These are phyloP conservation scores for Alternaria sp. DNA, from an alignment of 2,329 filamentous ascomycete species.

Conservation along the genomic window DNA sequence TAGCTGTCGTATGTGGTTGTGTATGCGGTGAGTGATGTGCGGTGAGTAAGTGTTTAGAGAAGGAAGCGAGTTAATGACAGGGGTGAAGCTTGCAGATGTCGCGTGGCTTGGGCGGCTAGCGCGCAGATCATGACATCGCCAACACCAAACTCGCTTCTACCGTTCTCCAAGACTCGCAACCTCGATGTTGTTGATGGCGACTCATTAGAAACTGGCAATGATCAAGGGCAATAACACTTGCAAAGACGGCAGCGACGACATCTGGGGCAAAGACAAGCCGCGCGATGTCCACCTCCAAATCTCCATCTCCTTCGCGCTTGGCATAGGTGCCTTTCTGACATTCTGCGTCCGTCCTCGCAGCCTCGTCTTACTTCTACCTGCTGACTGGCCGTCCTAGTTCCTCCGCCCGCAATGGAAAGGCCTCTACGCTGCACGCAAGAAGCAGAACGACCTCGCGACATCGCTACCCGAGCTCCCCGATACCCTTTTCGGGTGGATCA, in stretches of 20 bases:
- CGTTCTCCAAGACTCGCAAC: conserved; percentile 16
- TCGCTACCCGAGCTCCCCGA: conserved; percentile 81
- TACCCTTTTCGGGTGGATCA: conserved; percentile 92
- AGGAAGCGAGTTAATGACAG: neutral
- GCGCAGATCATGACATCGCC: conserved; percentile 21
- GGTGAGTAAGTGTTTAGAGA: neutral
- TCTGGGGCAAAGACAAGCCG: conserved; percentile 48
- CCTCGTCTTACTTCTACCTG: conserved; percentile 7
- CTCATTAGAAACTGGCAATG: conserved; percentile 29
- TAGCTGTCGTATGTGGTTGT: neutral
- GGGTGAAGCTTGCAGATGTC: conserved; percentile 2
- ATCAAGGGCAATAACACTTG: conserved; percentile 31
- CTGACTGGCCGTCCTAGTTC: conserved; percentile 63
- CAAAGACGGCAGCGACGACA: conserved; percentile 31
- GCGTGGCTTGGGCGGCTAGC: conserved; percentile 18
- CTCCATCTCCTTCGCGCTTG: conserved; percentile 74
- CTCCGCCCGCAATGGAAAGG: conserved; percentile 90
- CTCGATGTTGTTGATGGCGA: conserved; percentile 25
- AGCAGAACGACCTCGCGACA: conserved; percentile 70
- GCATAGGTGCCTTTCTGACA: conserved; percentile 73
- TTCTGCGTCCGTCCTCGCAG: conserved; percentile 71
- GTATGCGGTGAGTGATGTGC: conserved; percentile 6
- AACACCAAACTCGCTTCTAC: conserved; percentile 10
- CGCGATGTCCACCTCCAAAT: conserved; percentile 68
- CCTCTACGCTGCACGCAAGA: conserved; percentile 88